phyloP scores from a whole-genome alignment of 345 rosid species.

The Combretum micranthum region DNA sequence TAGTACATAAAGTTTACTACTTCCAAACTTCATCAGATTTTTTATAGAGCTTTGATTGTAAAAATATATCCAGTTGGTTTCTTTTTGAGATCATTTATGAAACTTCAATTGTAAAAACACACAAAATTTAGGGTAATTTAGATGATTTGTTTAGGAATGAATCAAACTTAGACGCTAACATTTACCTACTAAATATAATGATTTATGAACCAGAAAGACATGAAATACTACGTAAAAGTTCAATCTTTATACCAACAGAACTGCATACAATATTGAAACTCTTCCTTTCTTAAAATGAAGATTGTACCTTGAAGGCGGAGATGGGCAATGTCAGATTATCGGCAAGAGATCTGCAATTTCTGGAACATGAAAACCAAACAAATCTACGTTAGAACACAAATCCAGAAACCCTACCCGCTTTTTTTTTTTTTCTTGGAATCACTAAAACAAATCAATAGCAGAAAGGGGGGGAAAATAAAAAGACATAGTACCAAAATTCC shows the following conservation, averaged over 20 bases:
- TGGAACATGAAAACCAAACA: constrained; percentile 23
- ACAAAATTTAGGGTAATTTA: too few relatives aligned
- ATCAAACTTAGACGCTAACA: too few relatives aligned
- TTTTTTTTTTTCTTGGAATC: too few relatives aligned
- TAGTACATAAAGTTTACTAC: too few relatives aligned
- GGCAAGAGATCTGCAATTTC: constrained; percentile 34
- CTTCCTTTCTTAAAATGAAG: not conserved
- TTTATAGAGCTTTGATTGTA: too few relatives aligned
- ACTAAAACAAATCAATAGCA: not conserved
- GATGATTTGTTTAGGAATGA: too few relatives aligned
- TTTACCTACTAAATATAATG: too few relatives aligned
- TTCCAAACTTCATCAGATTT: too few relatives aligned
- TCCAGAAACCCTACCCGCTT: not conserved
- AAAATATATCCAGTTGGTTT: too few relatives aligned
- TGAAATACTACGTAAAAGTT: not conserved
- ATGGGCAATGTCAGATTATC: constrained; percentile 17
- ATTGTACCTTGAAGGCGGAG: constrained; percentile 39
- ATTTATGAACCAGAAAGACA: too few relatives aligned
- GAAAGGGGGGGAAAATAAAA: not conserved
- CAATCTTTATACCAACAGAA: not conserved
- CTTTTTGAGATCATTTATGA: too few relatives aligned
- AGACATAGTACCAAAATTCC: constrained; percentile 25
- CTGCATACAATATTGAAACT: not conserved
- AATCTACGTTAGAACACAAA: constrained; percentile 18
- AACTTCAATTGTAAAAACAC: too few relatives aligned